A percentile compares a stretch with the other conserved stretches of the same genome.
Conservation (phyloP, 2,329 filamentous ascomycete species). For the Talaromyces amestolkiae region DNA sequence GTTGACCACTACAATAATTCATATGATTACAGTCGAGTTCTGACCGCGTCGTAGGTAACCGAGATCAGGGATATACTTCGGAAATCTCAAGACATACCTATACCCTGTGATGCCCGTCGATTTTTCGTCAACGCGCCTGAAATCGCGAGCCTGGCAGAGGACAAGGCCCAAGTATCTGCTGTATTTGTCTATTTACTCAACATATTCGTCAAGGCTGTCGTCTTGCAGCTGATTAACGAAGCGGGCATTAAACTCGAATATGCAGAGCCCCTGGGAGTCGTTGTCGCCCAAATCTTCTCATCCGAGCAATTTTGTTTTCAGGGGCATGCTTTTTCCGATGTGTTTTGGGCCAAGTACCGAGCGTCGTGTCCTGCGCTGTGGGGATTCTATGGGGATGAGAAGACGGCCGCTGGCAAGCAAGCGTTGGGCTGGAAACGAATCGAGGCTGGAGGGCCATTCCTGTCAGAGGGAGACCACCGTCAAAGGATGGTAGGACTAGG, state of each 20-base stretch:
- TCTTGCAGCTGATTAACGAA: conserved; percentile 68
- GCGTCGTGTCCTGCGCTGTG: conserved; percentile 80
- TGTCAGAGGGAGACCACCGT: conserved; percentile 69
- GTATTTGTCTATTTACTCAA: conserved; percentile 74
- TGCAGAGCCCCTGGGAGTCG: conserved; percentile 76
- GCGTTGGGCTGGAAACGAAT: conserved; percentile 73
- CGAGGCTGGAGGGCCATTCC: conserved; percentile 53
- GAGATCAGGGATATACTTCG: conserved; percentile 55
- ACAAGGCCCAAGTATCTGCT: conserved; percentile 56
- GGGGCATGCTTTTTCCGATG: conserved; percentile 69
- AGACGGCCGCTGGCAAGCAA: conserved; percentile 63
- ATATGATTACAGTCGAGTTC: not conserved
- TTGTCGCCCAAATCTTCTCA: conserved; percentile 72
- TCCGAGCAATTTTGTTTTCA: conserved; percentile 65
- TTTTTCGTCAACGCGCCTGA: conserved; percentile 15
- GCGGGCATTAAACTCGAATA: conserved; percentile 62
- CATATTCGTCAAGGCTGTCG: conserved; percentile 69
- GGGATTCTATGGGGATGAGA: conserved; percentile 74
- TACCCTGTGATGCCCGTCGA: conserved; percentile 52
- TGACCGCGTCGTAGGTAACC: conserved; percentile 27
- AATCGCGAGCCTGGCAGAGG: conserved; percentile 50
- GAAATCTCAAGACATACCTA: conserved; percentile 53
- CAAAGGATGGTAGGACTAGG: conserved; percentile 81
- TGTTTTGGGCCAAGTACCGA: conserved; percentile 83
- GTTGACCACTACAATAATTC: conserved; percentile 23